A percentile compares a stretch with the other conserved stretches of the same genome.
phyloP scores from a whole-genome alignment of 768 basidiomycete genomes.

The Mycena vulgaris region DNA sequence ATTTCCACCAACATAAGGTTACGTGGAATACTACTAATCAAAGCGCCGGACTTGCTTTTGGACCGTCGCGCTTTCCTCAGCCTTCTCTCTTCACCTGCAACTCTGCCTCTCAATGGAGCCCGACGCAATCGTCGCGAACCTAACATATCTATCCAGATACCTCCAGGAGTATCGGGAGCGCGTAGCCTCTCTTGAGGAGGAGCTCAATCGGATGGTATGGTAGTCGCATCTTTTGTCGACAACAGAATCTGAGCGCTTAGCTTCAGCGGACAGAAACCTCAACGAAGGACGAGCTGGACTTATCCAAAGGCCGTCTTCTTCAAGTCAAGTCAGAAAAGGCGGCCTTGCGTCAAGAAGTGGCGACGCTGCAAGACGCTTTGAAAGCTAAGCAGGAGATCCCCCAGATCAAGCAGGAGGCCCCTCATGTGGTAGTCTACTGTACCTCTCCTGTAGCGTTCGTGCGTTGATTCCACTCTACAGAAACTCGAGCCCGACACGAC shows the following conservation, averaged over 20 bases:
- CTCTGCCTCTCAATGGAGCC: too few species aligned
- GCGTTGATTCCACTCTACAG: neutral
- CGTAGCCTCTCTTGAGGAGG: neutral
- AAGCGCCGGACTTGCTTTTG: too few species aligned
- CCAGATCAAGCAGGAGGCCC: neutral
- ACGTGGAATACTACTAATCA: too few species aligned
- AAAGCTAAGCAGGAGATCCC: neutral
- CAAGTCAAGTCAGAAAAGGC: neutral
- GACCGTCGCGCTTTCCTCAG: too few species aligned
- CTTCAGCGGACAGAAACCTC: neutral
- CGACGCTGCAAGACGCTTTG: neutral
- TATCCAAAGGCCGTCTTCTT: neutral
- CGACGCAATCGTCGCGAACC: too few species aligned
- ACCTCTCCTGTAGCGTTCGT: too few species aligned
- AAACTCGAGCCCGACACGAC: neutral
- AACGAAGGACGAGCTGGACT: neutral
- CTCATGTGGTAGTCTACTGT: neutral
- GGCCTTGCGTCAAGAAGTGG: neutral
- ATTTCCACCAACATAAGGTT: too few species aligned
- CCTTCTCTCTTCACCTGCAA: too few species aligned
- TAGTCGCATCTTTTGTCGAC: neutral
- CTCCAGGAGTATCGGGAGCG: neutral
- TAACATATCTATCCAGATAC: too few species aligned
- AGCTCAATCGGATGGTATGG: conserved; percentile 6
- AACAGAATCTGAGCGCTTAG: neutral